Conservation (phyloP, 805 yeast species). For the Starmerella potacharoeniae region DNA sequence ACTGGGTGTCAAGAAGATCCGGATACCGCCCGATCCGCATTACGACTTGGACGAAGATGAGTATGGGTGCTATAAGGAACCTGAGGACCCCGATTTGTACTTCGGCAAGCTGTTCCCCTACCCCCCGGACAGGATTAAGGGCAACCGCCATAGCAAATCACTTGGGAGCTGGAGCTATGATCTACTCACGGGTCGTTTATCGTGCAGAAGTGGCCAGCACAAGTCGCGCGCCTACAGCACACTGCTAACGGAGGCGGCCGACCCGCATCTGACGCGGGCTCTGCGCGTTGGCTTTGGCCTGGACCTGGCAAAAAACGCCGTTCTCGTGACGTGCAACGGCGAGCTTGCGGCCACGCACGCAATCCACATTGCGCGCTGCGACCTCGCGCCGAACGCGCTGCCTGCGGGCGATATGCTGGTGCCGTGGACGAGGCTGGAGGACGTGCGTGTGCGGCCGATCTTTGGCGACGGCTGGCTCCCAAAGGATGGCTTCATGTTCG, state of each 20-base stretch:
- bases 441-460: neutral
- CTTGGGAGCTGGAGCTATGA: too few species aligned
- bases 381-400: neutral
- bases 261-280: neutral
- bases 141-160: too few species aligned
- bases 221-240: neutral
- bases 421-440: neutral
- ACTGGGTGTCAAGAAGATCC: neutral
- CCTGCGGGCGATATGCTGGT: neutral
- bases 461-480: neutral
- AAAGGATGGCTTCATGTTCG: neutral
- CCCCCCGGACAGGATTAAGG: too few species aligned
- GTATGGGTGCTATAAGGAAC: too few species aligned
- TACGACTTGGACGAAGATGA: too few species aligned
- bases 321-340: neutral
- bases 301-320: neutral
- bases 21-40: too few species aligned
- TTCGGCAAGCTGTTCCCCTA: too few species aligned
- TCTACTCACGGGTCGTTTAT: too few species aligned
- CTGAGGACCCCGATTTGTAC: too few species aligned
- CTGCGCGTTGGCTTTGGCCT: neutral
- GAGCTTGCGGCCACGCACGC: neutral
- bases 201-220: neutral
- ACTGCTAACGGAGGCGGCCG: neutral
- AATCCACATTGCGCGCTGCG: neutral